Percentiles rank a stretch among this genome's conserved stretches.
phyloP scores from a whole-genome alignment of 1,139 yeast genomes.

The Kurtzmaniella quercitrusa region DNA sequence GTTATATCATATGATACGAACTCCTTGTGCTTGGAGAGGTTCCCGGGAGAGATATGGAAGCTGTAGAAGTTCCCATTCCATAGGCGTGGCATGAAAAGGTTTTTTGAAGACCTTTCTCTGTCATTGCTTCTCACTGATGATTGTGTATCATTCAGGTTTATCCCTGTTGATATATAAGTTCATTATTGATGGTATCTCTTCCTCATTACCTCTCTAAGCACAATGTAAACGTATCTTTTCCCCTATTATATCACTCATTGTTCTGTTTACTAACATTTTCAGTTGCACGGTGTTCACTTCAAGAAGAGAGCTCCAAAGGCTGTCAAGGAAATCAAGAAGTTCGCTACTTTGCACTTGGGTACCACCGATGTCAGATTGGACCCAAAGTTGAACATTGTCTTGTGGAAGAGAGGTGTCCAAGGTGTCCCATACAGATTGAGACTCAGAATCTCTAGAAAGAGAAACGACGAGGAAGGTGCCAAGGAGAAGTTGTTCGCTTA shows the following conservation, averaged over 20 bases:
- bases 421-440: slow-evolving; percentile 98
- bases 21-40: slow-evolving; percentile 7
- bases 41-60: slow-evolving; percentile 9
- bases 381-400: slow-evolving; percentile 96
- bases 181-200: neutral
- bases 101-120: neutral
- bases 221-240: neutral
- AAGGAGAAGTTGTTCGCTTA: slow-evolving; percentile 96
- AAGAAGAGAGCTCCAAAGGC: slow-evolving; percentile 99
- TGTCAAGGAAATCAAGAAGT: slow-evolving; percentile 98
- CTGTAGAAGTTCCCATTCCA: slow-evolving; percentile 8
- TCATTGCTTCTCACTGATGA: slow-evolving; percentile 8
- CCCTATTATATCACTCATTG: neutral
- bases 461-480: slow-evolving; percentile 99
- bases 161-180: neutral
- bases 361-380: slow-evolving; percentile 98
- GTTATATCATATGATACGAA: slow-evolving; percentile 25
- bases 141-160: neutral
- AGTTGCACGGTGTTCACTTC: slow-evolving; percentile 98
- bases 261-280: slow-evolving; percentile 32
- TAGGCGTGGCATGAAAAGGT: slow-evolving; percentile 6
- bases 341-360: slow-evolving; percentile 98
- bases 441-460: slow-evolving; percentile 99
- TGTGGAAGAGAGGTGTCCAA: slow-evolving; percentile 99
- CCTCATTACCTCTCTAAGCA: neutral